A percentile compares a stretch with the other conserved stretches of the same genome.
Evolutionary conservation across 371 early-diverging fungal species (phyloP).

Genomic region (Lichtheimia hyalospora): DNA sequence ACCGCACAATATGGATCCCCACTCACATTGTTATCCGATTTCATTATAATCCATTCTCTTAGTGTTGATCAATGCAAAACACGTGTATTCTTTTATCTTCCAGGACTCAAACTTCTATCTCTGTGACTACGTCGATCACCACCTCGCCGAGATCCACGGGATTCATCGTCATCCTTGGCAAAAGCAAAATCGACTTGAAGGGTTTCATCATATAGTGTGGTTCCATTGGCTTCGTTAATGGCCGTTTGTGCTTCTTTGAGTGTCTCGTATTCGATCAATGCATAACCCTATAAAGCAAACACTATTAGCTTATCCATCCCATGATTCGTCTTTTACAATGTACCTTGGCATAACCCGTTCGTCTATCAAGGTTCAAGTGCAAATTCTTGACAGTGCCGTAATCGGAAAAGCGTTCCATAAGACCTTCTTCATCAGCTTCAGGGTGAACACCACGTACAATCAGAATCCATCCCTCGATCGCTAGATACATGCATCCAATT

Average conservation of each 20-base stretch:
- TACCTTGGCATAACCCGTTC: slow-evolving; percentile 95
- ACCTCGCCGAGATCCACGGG: slow-evolving; percentile 5
- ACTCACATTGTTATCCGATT: too few relatives aligned
- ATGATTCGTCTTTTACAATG: neutral
- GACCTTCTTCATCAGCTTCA: slow-evolving; percentile 92
- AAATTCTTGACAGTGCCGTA: slow-evolving; percentile 87
- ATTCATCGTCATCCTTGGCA: slow-evolving; percentile 36
- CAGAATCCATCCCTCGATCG: slow-evolving; percentile 96
- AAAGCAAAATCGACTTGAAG: slow-evolving; percentile 88
- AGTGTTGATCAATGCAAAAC: neutral
- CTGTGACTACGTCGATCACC: slow-evolving; percentile 14
- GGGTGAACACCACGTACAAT: slow-evolving; percentile 90
- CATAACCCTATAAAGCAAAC: slow-evolving; percentile 76
- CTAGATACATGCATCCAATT: slow-evolving; percentile 22
- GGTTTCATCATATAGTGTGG: slow-evolving; percentile 69
- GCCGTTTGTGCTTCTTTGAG: slow-evolving; percentile 83
- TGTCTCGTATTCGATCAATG: slow-evolving; percentile 86
- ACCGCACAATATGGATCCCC: too few relatives aligned
- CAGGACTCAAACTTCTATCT: slow-evolving; percentile 20
- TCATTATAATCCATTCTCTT: too few relatives aligned
- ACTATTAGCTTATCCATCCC: neutral
- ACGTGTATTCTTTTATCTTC: slow-evolving; percentile 7
- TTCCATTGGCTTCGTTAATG: slow-evolving; percentile 70
- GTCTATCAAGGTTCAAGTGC: slow-evolving; percentile 91
- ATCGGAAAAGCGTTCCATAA: slow-evolving; percentile 86